Base-by-base conservation (phyloP, 495 filamentous ascomycete genomes). In the Bathelium albidoporum region DNA sequence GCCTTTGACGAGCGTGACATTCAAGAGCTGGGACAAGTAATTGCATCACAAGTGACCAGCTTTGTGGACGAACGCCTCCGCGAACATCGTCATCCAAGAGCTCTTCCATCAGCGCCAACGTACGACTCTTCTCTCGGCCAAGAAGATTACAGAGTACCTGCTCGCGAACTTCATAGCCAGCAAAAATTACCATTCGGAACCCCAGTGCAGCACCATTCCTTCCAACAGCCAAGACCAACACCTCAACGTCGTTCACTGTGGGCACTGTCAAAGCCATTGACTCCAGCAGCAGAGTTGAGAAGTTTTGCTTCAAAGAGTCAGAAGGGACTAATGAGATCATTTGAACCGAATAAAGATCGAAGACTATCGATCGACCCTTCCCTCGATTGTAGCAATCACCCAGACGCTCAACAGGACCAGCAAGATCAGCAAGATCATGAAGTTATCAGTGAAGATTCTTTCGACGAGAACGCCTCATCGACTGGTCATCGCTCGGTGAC, bases 31-130 rank as follows among this genome's bases (percentile, higher is more conserved):
- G 44, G 59, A 44, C 24, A 61, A 10, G 41, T 20, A 16, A 65
- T 65, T 62, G 31, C 41, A 3, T 18, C 18, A 18, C 63, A 65
- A 55, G 52, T 65, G 12, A 32, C 63, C 10, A 12, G 26, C 28
- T 65, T 65, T 26, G 53, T 65, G 59, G 29, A 45, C 16, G 43
- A 62, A 61, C 61, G 59, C 10, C 31, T 60, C 58, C 36, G 18
- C 26, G 1, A n/a, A 12, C 31, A 10, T 43, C 12, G 4, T 12
- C 58, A 36, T 26, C 26, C 58, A 36, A 22, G 10, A 3, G 24
- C 4, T 16, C 31, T 24, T 29, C 55, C 4, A 59, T 36, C n/a
- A 32, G 18, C 55, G 24, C 14, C 55, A 31, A 4, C 26, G 14
- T 26, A 32, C 24, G 18, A 32, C 7, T 36, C 26, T 29, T 14